Evolutionary conservation across 805 yeast species (phyloP), one percentile per base, ranked within the genome.

Genomic region (Teunomyces gatunensis): DNA sequence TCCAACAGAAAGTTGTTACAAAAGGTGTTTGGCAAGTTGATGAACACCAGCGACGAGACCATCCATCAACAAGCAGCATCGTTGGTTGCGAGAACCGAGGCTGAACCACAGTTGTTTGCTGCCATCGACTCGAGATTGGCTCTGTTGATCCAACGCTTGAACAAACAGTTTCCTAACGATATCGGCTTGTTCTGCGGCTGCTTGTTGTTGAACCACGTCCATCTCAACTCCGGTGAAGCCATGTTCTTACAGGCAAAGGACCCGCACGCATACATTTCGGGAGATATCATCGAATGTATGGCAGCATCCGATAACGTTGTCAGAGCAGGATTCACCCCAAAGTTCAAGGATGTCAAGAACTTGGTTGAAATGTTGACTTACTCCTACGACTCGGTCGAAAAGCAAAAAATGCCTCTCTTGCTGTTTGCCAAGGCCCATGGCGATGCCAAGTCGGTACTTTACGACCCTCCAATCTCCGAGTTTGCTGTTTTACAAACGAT

Each of bases 261-360:
- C 68, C 98, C 98, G 21, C 99, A 94, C 69, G 99, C 99, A 29
- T 94, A 94, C 70, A 92, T 94, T 52, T 79, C 85, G 47, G 99
- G 99, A 55, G 98, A 94, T 68, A 94, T 94, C 57, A 91, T 94
- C 62, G 99, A 94, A 75, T 94, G 99, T 75, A 94, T 94, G 99
- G 99, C 99, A 37, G 97, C 99, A 6, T 85, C 95, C 35, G 99
- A 94, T 68, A 94, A 94, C 61, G 99, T 94, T 48, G 97, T 94
- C 43, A 83, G 99, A 68, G 96, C 97, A 3, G 99, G 99, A 11
- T 94, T 94, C 77, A 94, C 99, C n/a, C 99, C 99, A 52, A 94
- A 94, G 69, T 94, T 92, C 75, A 94, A 92, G 72, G 99, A 94
- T 68, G 98, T 94, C 51, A 70, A 83, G 49, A 89, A 87, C 60